Conservation (phyloP, 371 early-diverging fungal genomes). For the Capillidium rhysosporum region DNA sequence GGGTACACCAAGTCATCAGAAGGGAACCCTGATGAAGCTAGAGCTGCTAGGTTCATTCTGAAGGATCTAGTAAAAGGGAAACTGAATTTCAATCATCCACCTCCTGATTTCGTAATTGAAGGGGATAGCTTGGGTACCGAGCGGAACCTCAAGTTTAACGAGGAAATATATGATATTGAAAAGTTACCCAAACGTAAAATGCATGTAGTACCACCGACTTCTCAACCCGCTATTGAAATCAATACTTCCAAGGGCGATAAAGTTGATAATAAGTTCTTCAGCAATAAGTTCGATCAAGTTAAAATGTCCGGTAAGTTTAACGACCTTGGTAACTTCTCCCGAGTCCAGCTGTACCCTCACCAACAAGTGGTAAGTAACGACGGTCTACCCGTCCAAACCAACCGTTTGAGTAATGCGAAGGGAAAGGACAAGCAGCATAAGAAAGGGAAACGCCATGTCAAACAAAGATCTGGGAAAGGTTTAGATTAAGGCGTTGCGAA, state of each 20-base stretch:
- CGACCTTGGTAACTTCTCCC: conserved; percentile 19
- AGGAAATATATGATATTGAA: not conserved
- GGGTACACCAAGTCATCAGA: conserved; percentile 79
- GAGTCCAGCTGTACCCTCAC: conserved; percentile 38
- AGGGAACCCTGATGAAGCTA: conserved; percentile 93
- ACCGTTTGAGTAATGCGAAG: not conserved
- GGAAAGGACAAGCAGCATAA: conserved; percentile 3
- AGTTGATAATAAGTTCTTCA: conserved; percentile 6
- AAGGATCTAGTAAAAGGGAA: conserved; percentile 87
- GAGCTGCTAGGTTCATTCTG: conserved; percentile 84
- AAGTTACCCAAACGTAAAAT: not conserved
- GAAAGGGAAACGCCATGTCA: conserved; percentile 8
- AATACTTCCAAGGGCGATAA: not conserved
- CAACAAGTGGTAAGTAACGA: conserved; percentile 26
- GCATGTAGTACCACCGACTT: not conserved
- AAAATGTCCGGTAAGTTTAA: conserved; percentile 9
- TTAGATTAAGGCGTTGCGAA: not conserved
- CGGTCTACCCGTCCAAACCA: conserved; percentile 11
- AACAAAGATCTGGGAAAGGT: conserved; percentile 1
- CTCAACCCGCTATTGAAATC: not conserved
- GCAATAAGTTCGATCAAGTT: not conserved
- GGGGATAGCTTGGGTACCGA: not conserved
- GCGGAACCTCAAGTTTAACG: no score
- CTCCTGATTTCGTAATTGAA: not conserved
- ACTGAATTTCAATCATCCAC: not conserved